phyloP scores from a whole-genome alignment of 495 filamentous ascomycete species.

The Talaromyces borbonicus region DNA sequence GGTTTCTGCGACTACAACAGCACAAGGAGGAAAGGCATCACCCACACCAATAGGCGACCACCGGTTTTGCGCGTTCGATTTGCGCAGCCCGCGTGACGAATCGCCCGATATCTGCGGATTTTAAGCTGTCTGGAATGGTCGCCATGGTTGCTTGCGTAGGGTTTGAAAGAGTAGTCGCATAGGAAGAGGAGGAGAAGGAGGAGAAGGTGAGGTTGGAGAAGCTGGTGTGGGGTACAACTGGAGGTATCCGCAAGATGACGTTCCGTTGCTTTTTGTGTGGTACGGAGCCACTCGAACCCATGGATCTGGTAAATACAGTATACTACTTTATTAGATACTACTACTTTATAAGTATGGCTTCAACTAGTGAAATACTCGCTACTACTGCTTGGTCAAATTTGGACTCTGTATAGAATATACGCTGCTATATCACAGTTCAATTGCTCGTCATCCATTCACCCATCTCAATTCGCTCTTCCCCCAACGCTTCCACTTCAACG shows the following conservation, averaged over 20 bases:
- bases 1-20: background rate
- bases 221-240: conserved; percentile 15
- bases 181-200: background rate
- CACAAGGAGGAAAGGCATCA: conserved; percentile 9
- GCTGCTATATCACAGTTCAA: background rate
- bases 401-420: too few relatives aligned
- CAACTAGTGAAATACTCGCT: too few relatives aligned
- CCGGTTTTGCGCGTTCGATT: conserved; percentile 72
- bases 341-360: too few relatives aligned
- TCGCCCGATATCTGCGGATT: conserved; percentile 63
- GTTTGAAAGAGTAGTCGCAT: background rate
- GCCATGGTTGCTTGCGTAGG: conserved; percentile 47
- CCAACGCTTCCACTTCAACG: conserved; percentile 58
- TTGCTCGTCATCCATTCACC: conserved; percentile 43
- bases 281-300: too few relatives aligned
- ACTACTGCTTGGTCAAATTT: too few relatives aligned
- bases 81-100: conserved; percentile 77
- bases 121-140: conserved; percentile 63
- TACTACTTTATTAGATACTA: too few relatives aligned
- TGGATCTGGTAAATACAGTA: too few relatives aligned
- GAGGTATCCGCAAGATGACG: conserved; percentile 4
- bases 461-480: conserved; percentile 54
- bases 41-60: conserved; percentile 92
- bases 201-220: conserved; percentile 1
- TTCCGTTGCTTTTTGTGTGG: too few relatives aligned